Conservation (phyloP, 192 early-diverging fungal species). For the Chytriomyces sp. region DNA sequence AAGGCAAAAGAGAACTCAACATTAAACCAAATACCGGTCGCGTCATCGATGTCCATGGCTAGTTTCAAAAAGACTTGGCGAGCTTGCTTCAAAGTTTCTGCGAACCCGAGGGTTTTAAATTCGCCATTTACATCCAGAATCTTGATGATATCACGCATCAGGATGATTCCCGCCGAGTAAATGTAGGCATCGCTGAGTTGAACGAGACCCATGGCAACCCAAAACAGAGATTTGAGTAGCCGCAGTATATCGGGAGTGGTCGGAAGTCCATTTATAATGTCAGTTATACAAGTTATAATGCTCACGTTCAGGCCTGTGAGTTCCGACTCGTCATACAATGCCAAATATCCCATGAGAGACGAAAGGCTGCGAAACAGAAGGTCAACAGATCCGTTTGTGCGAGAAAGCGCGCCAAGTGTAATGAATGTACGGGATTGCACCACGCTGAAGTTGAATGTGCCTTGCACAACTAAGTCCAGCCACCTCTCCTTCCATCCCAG, state of each 20-base stretch:
- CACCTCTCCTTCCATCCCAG: conserved; percentile 86
- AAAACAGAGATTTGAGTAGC: conserved; percentile 78
- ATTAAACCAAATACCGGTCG: conserved; percentile 80
- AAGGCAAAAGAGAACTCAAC: conserved; percentile 88
- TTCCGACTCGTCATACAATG: conserved; percentile 81
- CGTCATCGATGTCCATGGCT: conserved; percentile 70
- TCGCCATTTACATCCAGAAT: conserved; percentile 70
- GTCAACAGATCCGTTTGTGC: conserved; percentile 90
- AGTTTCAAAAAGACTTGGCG: conserved; percentile 68
- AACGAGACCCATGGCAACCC: conserved; percentile 85
- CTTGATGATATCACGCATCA: conserved; percentile 73
- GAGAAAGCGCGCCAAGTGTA: conserved; percentile 81
- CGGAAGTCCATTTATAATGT: conserved; percentile 72
- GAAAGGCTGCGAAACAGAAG: conserved; percentile 91
- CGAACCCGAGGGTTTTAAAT: conserved; percentile 72
- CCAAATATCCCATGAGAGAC: conserved; percentile 83
- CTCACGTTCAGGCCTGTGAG: conserved; percentile 72
- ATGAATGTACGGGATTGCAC: conserved; percentile 95
- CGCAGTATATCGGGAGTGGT: neutral
- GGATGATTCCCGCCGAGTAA: conserved; percentile 70
- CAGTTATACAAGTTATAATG: conserved; percentile 87
- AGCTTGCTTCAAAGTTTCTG: conserved; percentile 71
- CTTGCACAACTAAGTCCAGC: conserved; percentile 88
- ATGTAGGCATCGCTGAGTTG: conserved; percentile 84
- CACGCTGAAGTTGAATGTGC: conserved; percentile 92